A percentile compares a stretch with the other conserved stretches of the same genome.
phyloP scores from a whole-genome alignment of 805 yeast genomes.

The Pichia ethanolica region DNA sequence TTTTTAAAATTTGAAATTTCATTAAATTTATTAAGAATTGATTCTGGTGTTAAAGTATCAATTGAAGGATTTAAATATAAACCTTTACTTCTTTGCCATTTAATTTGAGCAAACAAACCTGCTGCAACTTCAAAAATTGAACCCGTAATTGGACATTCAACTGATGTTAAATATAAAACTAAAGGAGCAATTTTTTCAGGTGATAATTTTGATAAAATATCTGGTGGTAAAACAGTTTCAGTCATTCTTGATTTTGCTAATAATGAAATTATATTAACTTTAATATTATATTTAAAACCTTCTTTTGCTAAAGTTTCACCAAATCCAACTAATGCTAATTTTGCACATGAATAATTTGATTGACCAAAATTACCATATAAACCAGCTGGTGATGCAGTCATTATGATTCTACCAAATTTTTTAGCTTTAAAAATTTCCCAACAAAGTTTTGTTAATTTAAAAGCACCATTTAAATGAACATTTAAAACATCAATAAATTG shows the following conservation, averaged over 20 bases:
- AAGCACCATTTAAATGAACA: constrained; percentile 89
- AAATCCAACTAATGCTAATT: constrained; percentile 81
- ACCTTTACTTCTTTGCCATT: constrained; percentile 94
- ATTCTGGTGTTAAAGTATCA: constrained; percentile 73
- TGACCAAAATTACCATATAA: constrained; percentile 96
- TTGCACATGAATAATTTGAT: constrained; percentile 91
- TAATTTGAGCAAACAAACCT: constrained; percentile 82
- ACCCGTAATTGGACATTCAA: constrained; percentile 53
- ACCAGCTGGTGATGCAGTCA: constrained; percentile 97
- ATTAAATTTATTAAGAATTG: constrained; percentile 60
- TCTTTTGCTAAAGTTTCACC: constrained; percentile 94
- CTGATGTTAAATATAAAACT: constrained; percentile 73
- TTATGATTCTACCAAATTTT: constrained; percentile 79
- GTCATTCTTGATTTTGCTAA: constrained; percentile 96
- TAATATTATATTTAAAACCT: constrained; percentile 78
- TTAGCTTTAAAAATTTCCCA: constrained; percentile 88
- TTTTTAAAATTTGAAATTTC: constrained; percentile 57
- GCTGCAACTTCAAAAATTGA: constrained; percentile 90
- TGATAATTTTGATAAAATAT: constrained; percentile 66
- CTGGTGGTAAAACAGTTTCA: constrained; percentile 80
- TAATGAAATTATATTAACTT: constrained; percentile 85
- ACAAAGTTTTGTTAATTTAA: constrained; percentile 75
- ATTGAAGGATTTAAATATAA: constrained; percentile 68
- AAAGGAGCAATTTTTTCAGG: constrained; percentile 92
- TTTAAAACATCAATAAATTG: constrained; percentile 75